Evolutionary conservation across 148 eudicot species (phyloP).

Genomic region (Chenopodium quinoa): DNA sequence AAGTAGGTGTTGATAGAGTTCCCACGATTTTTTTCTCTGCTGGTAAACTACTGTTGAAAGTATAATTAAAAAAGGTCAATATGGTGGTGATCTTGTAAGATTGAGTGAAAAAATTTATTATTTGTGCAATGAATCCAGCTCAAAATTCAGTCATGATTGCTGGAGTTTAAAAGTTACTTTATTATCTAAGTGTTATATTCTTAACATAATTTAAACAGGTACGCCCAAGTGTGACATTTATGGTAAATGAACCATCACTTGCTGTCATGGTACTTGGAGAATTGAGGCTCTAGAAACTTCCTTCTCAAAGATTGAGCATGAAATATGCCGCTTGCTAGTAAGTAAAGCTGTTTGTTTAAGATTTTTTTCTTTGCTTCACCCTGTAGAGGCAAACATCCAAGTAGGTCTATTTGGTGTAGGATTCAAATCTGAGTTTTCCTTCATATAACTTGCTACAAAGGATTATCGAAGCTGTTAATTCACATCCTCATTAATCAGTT

Average conservation of each 20-base stretch:
- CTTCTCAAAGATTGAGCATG: slow-evolving; percentile 90
- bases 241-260: slow-evolving; percentile 84
- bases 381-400: not conserved
- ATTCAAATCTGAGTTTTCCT: not conserved
- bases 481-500: not conserved
- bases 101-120: not conserved
- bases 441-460: not conserved
- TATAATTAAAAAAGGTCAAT: not conserved
- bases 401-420: not conserved
- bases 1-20: not conserved
- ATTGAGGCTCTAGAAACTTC: slow-evolving; percentile 96
- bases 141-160: not conserved
- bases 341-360: slow-evolving; percentile 28
- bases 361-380: not conserved
- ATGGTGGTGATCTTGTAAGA: not conserved
- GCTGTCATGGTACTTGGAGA: slow-evolving; percentile 90
- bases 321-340: slow-evolving; percentile 82
- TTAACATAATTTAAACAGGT: slow-evolving; percentile 47
- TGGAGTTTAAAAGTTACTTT: not conserved
- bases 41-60: not conserved
- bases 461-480: not conserved
- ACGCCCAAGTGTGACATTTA: slow-evolving; percentile 89
- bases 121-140: not conserved
- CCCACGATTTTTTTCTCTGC: not conserved
- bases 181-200: not conserved